Evolutionary conservation across 2,329 filamentous ascomycete genomes (phyloP), one percentile per base, ranked within the genome.

Genomic region (Elsinoe perseae): DNA sequence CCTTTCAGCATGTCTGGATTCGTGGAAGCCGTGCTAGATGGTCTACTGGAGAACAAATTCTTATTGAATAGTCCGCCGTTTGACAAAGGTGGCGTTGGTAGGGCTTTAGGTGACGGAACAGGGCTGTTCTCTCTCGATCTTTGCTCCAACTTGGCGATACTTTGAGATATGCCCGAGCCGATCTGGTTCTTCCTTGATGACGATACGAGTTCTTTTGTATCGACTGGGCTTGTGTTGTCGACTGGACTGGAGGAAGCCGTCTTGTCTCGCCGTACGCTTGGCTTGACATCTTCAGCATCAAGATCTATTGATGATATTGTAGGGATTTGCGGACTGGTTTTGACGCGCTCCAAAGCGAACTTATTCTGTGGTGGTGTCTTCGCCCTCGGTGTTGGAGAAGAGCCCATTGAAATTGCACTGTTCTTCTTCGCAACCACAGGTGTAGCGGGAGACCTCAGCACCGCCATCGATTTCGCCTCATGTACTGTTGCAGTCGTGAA

Each of bases 121-220:
- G 62, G 55, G 52, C 59, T 66, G 21, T 57, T 36, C 16, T 65
- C 65, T 48, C 60, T 57, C 32, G 59, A 60, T 2, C 61, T 62
- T 44, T 56, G 30, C 6, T 40, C 53, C 18, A 56, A 42, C 40
- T 56, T 56, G 4, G 95, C 95, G 69, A 97, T 97, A 40, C 93
- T 85, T 69, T 92, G 89, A 2, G 92, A 95, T 59, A 98, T 96
- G 63, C 89, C 90, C 7, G 87, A 90, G 6, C 89, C 91, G 21
- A 97, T 81, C 64, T 88, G 93, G 61, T 85, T 79, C 68, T 91
- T 95, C 68, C 57, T 50, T 20, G 28, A 20, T 2, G 54, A 20
- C 2, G 46, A 2, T 8, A 46, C 28, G 2, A 56, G 53, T 8
- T 46, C 38, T 34, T 46, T 38, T 8, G 40, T 8, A 9, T 36